Evolutionary conservation across 202 grass and related monocot genomes (phyloP), one percentile per base, ranked within the genome.

Genomic region (Saccharum hybrid): DNA sequence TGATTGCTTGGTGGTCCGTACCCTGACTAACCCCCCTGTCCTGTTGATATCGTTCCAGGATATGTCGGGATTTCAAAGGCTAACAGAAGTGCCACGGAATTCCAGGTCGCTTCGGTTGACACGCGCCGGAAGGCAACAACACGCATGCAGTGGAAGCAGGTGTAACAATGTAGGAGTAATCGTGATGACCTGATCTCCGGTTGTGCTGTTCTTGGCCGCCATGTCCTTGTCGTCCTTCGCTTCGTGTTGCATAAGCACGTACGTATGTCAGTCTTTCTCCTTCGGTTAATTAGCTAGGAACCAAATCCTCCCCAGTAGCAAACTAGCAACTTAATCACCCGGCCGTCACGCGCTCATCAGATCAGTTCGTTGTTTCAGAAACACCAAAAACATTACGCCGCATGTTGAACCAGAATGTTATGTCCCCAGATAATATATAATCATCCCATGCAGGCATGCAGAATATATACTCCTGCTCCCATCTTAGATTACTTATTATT

Each of bases 401-500:
- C 19, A 57, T 1, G 7, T 21, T 57, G 19, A 57, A n/a, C n/a
- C 4, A 28, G 63, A 76, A 82, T 71, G 56, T 51, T 26, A 26
- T 26, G 26, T 26, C 48, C 48, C 14, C 15, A 18, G 48, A 51
- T 51, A 51, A 43, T 43, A 11, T 43, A 41, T 39, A 59, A 63
- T 66, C 87, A 81, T 90, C 70, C 11, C 59, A 10, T 61, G 0
- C 26, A 26, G 26, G 57, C 8, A 23, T 7, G 9, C 0, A 4
- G 13, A 15, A 52, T 52, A 52, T 21, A 0, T 61, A 6, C n/a
- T 52, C 28, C 51, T 75, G 41, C 60, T 81, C 70, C 28, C 26
- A 42, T 66, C 16, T 13, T 13, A 38, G 81, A 87, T 84, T 26
- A 59, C 76, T 72, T 90, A 81, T 66, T 84, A 72, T 90, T 84